Percentiles rank a stretch among this genome's conserved stretches.
Conservation (phyloP, 148 eudicot species). For the Diospyros kaki region DNA sequence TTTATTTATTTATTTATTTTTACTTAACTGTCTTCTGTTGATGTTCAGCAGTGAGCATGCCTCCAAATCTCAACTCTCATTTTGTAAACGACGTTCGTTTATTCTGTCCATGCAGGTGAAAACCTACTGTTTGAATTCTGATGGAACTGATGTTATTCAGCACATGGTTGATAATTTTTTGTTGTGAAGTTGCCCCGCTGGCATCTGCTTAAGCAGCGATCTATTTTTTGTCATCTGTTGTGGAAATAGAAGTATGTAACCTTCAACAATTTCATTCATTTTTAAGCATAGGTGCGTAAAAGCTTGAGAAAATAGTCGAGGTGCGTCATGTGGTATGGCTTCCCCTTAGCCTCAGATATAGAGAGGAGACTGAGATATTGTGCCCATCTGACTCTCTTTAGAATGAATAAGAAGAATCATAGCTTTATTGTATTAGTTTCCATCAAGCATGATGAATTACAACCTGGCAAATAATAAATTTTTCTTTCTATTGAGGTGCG, state of each 20-base stretch:
- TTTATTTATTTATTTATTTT: too few relatives aligned
- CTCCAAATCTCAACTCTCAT: not conserved
- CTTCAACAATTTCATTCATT: not conserved
- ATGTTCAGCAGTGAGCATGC: not conserved
- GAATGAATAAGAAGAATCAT: too few relatives aligned
- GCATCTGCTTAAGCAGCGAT: not conserved
- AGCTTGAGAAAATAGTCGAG: not conserved
- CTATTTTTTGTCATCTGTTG: too few relatives aligned
- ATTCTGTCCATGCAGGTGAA: constrained; percentile 22
- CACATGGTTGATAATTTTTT: constrained; percentile 33
- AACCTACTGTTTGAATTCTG: constrained; percentile 18
- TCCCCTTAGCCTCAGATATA: too few relatives aligned
- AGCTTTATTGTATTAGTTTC: too few relatives aligned
- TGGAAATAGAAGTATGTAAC: not conserved
- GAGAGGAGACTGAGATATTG: too few relatives aligned
- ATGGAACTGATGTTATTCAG: constrained; percentile 36
- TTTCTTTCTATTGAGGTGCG: too few relatives aligned
- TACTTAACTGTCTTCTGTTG: not conserved
- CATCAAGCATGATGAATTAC: too few relatives aligned
- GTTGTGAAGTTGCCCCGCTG: constrained; percentile 4
- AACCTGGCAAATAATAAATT: too few relatives aligned
- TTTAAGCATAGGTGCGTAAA: not conserved
- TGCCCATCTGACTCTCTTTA: too few relatives aligned
- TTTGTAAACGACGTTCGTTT: not conserved
- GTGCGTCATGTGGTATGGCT: not conserved